Base-by-base conservation (phyloP, 768 basidiomycete genomes). In the Russula lepida region DNA sequence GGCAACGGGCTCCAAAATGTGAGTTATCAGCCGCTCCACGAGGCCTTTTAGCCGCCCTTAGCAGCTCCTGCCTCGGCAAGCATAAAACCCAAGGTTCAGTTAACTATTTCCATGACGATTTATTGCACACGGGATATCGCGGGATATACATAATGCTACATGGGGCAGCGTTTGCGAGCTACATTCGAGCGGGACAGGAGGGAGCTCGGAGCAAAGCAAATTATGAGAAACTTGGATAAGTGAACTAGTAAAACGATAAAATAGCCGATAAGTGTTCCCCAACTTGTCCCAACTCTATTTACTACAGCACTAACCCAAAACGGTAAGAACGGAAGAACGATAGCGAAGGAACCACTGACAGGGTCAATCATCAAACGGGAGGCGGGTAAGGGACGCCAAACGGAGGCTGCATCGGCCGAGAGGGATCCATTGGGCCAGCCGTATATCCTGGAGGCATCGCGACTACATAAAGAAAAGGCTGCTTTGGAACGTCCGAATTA, bases 391-490 rank as follows among this genome's bases (percentile, higher is more conserved):
- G 46, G 4, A 32, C 13, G 9, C 35, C 17, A 25, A 33, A 54
- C 15, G 59, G 25, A 30, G 59, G 51, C 21, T 48, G 56, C 56
- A 54, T 53, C 25, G 56, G 35, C 11, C 50, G 61, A 6, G 51
- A 58, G 6, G 51, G 50, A 41, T 62, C 61, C 1, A 58, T 37
- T 0, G 35, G 28, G 6, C 61, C 44, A 11, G 54, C 35, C 9
- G 48, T 2, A 15, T 58, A 62, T 41, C 35, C 57, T 6, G 65
- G 63, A 6, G 65, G 59, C 39, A 64, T 52, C 39, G 65, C 59
- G 6, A 66, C 48, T 30, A 66, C 49, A 41, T 60, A 64, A 47
- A 64, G 28, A 55, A 55, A 56, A 32, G 53, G 57, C 39, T 64
- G 62, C 33, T 55, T 37, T 17, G 35, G 51, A 2, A 37, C 25